Evolutionary conservation across 192 early-diverging fungal species (phyloP), one percentile per base, ranked within the genome.

Genomic region (Haplosporangium gracile): DNA sequence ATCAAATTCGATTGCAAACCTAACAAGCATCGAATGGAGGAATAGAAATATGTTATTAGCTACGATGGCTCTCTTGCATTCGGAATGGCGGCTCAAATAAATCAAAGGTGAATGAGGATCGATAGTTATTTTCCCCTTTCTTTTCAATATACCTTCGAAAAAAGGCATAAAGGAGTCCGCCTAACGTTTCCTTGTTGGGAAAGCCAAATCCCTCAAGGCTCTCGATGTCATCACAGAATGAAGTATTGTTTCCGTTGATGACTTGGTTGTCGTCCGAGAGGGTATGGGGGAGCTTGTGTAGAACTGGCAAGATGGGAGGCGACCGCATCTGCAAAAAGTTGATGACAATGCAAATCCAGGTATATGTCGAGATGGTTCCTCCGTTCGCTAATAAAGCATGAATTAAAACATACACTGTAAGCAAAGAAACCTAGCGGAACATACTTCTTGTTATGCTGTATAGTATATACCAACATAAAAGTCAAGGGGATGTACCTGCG

Each of bases 281-380:
- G 4, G 76, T 73, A 51, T 88, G 88, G 8, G 88, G 78, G 22
- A 89, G 68, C 32, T 93, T 90, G 80, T 98, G 97, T 47, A 98
- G 83, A 24, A 94, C 93, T 2, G 98, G 98, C 29, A 99, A 88
- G 78, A 99, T 96, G 0, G 97, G 97, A 73, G 97, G 97, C 39
- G 91, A 80, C 26, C 97, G 94, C 89, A 92, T 95, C 88, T 99
- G 98, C 26, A 99, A 88, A 90, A 98, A 99, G 83, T 98, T 96
- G 76, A 99, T 90, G 47, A 95, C 92, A 93, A 98, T 95, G 84
- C 96, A 97, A 4, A 95, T 96, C 98, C 98, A 99, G 29, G 97
- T 95, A 83, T 99, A 99, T 5, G 96, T 96, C 39, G 96, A 97
- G 77, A 99, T 89, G 0, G 98, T 99, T 34, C 98, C 98, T 65